Base-by-base conservation (phyloP, 345 rosid species). In the Rhizophora apiculata region DNA sequence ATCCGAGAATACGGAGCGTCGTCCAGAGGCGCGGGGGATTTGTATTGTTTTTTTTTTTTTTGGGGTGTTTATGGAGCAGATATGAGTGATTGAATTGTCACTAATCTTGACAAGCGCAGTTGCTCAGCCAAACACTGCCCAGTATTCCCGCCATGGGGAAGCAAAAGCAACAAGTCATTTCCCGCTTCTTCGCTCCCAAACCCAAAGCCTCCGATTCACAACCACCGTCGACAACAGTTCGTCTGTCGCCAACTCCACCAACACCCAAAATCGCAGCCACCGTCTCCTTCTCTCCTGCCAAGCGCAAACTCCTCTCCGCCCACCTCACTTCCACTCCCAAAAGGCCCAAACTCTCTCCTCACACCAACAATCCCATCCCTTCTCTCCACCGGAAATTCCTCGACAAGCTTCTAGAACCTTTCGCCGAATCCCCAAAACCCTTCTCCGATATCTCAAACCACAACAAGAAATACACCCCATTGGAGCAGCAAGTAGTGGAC, bases 171-270 rank as follows among this genome's bases (percentile, higher is more conserved):
- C 97, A 84, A 64, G 85, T 80, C 16, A 82, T 93, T 72, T 93
- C 97, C 62, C 91, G 94, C 77, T 93, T 93, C 87, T 93, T 93
- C 68, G 82, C 94, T 63, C 89, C 92, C 29, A 89, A 89, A 79
- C 72, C 94, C 67, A 86, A 85, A 75, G n/a, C 81, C 75, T 1
- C 65, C 77, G 70, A 43, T 51, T 73, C 78, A 6, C 63, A 80
- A 13, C 46, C 79, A 15, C 36, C 80, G 54, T 49, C 72, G 4
- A 58, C 82, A 2, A 39, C 2, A 2, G 67, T 2, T 1, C 51
- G 6, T 51, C 70, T 68, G 9, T 57, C 76, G n/a, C 46, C 80
- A 3, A 63, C 84, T 16, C 57, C 80, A 30, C 75, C 88, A 6
- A 52, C 86, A 11, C 84, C 83, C 62, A 91, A 84, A 78, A 77